Conservation (phyloP, 345 rosid species). For the Lepidium aucheri region DNA sequence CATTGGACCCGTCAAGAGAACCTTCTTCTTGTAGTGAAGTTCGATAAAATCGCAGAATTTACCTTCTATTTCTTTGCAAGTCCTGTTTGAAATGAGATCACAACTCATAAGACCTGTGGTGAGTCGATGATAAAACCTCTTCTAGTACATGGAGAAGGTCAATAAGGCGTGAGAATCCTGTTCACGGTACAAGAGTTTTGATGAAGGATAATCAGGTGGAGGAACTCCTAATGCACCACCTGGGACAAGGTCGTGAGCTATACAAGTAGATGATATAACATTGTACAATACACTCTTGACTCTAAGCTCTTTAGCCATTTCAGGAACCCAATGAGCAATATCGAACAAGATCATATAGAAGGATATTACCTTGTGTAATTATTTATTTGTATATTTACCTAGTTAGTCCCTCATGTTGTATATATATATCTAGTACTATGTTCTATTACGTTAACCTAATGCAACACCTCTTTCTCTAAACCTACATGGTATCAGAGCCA, state of each 20-base stretch:
- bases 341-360: not conserved
- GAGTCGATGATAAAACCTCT: not conserved
- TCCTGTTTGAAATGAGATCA: constrained; percentile 29
- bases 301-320: not conserved
- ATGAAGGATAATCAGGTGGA: constrained; percentile 17
- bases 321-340: not conserved
- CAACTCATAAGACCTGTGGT: constrained; percentile 2
- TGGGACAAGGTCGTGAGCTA: not conserved
- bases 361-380: too few species aligned
- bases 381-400: too few species aligned
- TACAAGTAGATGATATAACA: not conserved
- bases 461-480: too few species aligned
- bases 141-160: not conserved
- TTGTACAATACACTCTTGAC: not conserved
- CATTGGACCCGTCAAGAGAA: constrained; percentile 27
- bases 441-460: too few species aligned
- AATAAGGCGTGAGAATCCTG: not conserved
- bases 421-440: too few species aligned
- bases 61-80: constrained; percentile 12
- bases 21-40: not conserved
- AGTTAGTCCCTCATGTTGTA: too few species aligned
- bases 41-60: constrained; percentile 24
- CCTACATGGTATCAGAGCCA: too few species aligned
- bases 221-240: not conserved
- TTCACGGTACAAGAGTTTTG: not conserved